phyloP scores from a whole-genome alignment of 2,329 filamentous ascomycete species.

The Purpureocillium lavendulum region DNA sequence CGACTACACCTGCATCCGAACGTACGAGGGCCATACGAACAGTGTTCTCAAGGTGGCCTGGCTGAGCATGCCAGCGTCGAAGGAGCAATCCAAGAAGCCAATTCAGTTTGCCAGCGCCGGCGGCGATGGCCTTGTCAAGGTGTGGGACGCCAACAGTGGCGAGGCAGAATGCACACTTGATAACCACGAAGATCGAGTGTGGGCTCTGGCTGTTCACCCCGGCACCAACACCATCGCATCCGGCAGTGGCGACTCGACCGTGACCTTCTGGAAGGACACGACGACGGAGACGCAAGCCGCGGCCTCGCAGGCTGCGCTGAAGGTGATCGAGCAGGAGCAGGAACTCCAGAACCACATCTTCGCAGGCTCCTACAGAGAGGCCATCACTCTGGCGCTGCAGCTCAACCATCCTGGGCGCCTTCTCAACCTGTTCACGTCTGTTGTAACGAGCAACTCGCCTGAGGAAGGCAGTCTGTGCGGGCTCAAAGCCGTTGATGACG shows the following conservation, averaged over 20 bases:
- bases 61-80: constrained; percentile 51
- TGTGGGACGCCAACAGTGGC: constrained; percentile 84
- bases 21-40: constrained; percentile 94
- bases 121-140: constrained; percentile 89
- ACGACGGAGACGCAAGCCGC: constrained; percentile 71
- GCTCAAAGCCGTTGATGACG: constrained; percentile 67
- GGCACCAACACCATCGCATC: constrained; percentile 69
- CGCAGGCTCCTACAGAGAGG: constrained; percentile 80
- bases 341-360: constrained; percentile 89
- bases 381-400: constrained; percentile 83
- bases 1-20: constrained; percentile 87
- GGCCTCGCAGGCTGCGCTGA: constrained; percentile 63
- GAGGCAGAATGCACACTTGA: constrained; percentile 86
- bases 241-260: constrained; percentile 82
- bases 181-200: constrained; percentile 94
- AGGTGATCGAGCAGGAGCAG: constrained; percentile 88
- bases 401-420: constrained; percentile 90
- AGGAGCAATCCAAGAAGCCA: constrained; percentile 47
- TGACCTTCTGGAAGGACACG: constrained; percentile 95
- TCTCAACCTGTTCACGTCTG: constrained; percentile 73
- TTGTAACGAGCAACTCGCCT: constrained; percentile 54
- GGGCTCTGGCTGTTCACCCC: constrained; percentile 73
- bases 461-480: constrained; percentile 59
- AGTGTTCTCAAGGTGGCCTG: constrained; percentile 90
- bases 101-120: constrained; percentile 78